A percentile compares a stretch with the other conserved stretches of the same genome.
Evolutionary conservation across 805 yeast genomes (phyloP).

Genomic region (Ogataea haglerorum): DNA sequence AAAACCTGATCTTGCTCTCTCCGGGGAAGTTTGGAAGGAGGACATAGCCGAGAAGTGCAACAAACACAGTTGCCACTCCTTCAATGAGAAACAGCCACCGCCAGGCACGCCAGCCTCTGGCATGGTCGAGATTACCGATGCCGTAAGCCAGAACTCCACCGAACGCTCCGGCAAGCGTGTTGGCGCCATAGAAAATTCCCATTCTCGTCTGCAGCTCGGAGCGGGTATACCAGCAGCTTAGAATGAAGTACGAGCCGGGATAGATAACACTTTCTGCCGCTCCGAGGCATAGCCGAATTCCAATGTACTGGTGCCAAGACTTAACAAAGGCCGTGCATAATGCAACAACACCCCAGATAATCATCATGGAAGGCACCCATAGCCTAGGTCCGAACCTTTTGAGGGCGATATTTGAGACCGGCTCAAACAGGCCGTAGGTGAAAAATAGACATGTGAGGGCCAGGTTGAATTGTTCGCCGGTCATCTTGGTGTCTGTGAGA

Average conservation of each 20-base stretch:
- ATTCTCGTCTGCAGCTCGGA: conserved; percentile 36
- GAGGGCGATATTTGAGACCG: conserved; percentile 35
- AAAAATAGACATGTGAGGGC: conserved; percentile 41
- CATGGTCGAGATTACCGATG: conserved; percentile 32
- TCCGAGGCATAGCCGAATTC: conserved; percentile 38
- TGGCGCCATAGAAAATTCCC: conserved; percentile 37
- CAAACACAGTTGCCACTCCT: conserved; percentile 38
- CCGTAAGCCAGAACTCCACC: conserved; percentile 39
- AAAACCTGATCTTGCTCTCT: conserved; percentile 13
- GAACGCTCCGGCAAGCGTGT: conserved; percentile 35
- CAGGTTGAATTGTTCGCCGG: conserved; percentile 38
- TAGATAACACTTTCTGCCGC: conserved; percentile 41
- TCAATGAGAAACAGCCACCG: conserved; percentile 51
- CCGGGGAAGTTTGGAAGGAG: conserved; percentile 36
- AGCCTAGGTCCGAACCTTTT: conserved; percentile 38
- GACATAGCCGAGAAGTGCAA: conserved; percentile 31
- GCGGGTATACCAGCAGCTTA: conserved; percentile 39
- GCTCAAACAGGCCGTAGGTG: conserved; percentile 40
- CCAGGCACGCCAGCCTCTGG: conserved; percentile 43
- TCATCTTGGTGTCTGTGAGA: conserved; percentile 28
- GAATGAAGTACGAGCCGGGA: conserved; percentile 39
- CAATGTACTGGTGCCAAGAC: conserved; percentile 22
- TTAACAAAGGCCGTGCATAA: conserved; percentile 34
- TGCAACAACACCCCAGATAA: conserved; percentile 38
- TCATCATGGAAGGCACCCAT: conserved; percentile 36